Conservation (phyloP, 208 protist species). For the Acanthamoeba healyi region DNA sequence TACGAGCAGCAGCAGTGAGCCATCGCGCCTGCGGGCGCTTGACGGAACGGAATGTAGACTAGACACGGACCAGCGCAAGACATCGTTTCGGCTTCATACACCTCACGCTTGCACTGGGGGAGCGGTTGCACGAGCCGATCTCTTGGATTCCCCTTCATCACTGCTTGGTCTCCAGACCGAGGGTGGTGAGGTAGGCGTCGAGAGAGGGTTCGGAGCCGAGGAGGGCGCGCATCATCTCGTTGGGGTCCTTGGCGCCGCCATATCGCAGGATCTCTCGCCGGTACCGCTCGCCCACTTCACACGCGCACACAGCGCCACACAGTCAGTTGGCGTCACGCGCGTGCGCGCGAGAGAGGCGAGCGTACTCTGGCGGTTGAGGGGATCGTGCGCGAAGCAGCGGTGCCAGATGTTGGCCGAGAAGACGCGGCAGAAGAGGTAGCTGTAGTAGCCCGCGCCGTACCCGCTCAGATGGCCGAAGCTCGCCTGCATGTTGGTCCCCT, state of each 20-base stretch:
- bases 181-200: conserved; percentile 31
- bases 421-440: conserved; percentile 77
- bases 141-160: no score
- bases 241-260: conserved; percentile 65
- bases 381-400: conserved; percentile 21
- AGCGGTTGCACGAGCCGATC: no score
- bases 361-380: conserved; percentile 2
- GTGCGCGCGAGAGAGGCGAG: neutral
- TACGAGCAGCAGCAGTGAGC: neutral
- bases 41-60: no score
- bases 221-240: conserved; percentile 33
- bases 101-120: no score
- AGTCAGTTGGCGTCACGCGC: neutral
- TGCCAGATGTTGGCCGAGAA: conserved; percentile 57
- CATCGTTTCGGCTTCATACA: no score
- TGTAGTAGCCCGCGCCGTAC: conserved; percentile 84
- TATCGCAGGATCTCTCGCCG: conserved; percentile 44
- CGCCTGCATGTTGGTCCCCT: conserved; percentile 41
- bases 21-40: no score
- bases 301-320: neutral
- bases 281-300: conserved; percentile 54
- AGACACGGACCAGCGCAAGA: no score
- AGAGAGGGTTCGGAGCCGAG: conserved; percentile 8
- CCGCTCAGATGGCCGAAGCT: conserved; percentile 64
- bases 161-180: neutral